phyloP scores from a whole-genome alignment of 2,329 filamentous ascomycete genomes.

The Penicillium sp. region DNA sequence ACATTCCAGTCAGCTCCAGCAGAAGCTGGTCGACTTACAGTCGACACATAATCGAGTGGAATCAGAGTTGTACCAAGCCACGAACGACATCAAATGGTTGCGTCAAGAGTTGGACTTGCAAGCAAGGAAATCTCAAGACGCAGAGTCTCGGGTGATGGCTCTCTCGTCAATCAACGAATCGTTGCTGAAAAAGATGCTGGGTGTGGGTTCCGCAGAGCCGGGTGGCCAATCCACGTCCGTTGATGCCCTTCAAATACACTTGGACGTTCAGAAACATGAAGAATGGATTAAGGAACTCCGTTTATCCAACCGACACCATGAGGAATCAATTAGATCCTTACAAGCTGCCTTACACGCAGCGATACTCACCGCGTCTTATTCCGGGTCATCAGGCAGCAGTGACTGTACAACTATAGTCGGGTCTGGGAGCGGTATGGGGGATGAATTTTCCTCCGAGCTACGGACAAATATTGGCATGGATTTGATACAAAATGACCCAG shows the following conservation, averaged over 20 bases:
- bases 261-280: background rate
- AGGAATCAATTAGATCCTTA: background rate
- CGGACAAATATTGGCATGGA: too few species aligned
- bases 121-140: constrained; percentile 6
- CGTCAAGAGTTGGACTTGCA: constrained; percentile 2
- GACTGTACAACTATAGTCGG: background rate
- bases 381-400: background rate
- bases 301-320: background rate
- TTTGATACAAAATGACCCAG: background rate
- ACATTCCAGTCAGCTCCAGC: constrained; percentile 2
- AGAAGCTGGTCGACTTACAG: constrained; percentile 4
- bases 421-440: too few species aligned
- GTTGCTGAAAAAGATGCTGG: too few species aligned
- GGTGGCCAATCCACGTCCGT: too few species aligned
- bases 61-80: background rate
- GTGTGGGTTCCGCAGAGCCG: too few species aligned
- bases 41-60: constrained; percentile 9
- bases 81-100: background rate
- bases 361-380: background rate
- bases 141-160: background rate
- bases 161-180: constrained; percentile 3
- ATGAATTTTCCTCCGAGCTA: too few species aligned
- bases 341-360: background rate
- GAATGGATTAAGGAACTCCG: background rate
- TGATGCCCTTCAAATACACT: background rate